Percentiles rank a stretch among this genome's conserved stretches.
phyloP scores from a whole-genome alignment of 495 filamentous ascomycete species.

The Trichoderma orchidacearum region DNA sequence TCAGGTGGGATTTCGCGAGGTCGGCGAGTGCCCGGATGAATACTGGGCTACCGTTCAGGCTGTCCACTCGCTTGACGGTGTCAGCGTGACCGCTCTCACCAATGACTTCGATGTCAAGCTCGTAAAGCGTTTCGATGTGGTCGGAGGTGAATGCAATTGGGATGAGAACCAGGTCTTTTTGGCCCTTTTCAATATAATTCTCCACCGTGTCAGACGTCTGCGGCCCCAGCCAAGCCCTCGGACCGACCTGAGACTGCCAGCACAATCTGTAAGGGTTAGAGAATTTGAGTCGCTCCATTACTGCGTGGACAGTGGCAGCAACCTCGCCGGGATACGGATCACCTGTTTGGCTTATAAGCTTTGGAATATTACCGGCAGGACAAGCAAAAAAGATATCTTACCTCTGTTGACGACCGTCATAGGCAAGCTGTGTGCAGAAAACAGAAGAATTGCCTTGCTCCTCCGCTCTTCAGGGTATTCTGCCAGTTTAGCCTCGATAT shows the following conservation, averaged over 20 bases:
- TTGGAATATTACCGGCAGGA: background rate
- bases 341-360: constrained; percentile 28
- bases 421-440: constrained; percentile 89
- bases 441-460: constrained; percentile 71
- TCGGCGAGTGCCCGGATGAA: constrained; percentile 89
- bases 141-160: constrained; percentile 97
- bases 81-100: constrained; percentile 66
- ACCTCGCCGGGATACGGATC: constrained; percentile 97
- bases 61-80: constrained; percentile 82
- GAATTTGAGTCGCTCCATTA: constrained; percentile 80
- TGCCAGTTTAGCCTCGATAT: constrained; percentile 69
- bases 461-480: constrained; percentile 72
- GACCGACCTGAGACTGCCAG: constrained; percentile 98
- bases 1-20: constrained; percentile 67
- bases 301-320: constrained; percentile 90
- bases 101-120: constrained; percentile 93
- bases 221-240: constrained; percentile 87
- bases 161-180: constrained; percentile 82
- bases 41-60: constrained; percentile 78
- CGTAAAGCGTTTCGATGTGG: constrained; percentile 95
- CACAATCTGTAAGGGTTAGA: constrained; percentile 83
- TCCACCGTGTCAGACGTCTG: constrained; percentile 83
- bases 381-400: constrained; percentile 15
- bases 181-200: constrained; percentile 77
- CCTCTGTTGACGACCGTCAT: constrained; percentile 94